Evolutionary conservation across 805 yeast genomes (phyloP), one percentile per base, ranked within the genome.

Genomic region (Zygosaccharomyces bisporus): DNA sequence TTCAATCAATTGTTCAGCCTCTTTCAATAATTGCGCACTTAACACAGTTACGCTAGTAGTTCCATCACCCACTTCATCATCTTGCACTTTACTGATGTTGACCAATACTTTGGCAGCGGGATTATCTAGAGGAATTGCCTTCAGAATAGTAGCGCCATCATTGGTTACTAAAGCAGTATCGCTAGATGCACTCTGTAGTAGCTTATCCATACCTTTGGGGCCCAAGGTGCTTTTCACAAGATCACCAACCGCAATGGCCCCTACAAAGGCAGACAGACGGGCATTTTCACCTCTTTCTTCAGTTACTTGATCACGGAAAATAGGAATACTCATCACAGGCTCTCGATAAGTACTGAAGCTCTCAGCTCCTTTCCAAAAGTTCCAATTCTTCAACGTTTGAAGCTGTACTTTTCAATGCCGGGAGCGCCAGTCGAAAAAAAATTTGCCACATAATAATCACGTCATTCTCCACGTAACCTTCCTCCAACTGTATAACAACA

Each of bases 201-300:
- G 72, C 66, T 93, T 93, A 67, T 93, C 99, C 98, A 93, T 91
- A 51, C 99, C 99, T 63, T 93, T 91, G 50, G 99, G 99, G 12
- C 99, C 99, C 52, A 93, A 72, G 2, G 99, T 84, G 23, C 88
- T 79, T 67, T 91, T 91, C 36, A 91, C 99, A 49, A 93, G 75
- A 67, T 93, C 99, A 41, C 99, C 99, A 27, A 93, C 99, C 32
- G 99, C 99, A 63, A 93, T 91, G 53, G 99, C 99, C 39, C 99
- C 99, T 8, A 93, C 95, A 67, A 93, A 93, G 2, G 99, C 88
- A 5, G 96, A 86, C 72, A 91, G 74, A 73, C 99, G 89, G 43
- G 99, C 99, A 69, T 91, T 90, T 68, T 93, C 99, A 35, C 93
- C 99, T 61, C 97, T 80, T 70, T 91, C 99, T 69, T 91, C 99